Conservation (phyloP, 768 basidiomycete species). For the Hericium erinaceus region DNA sequence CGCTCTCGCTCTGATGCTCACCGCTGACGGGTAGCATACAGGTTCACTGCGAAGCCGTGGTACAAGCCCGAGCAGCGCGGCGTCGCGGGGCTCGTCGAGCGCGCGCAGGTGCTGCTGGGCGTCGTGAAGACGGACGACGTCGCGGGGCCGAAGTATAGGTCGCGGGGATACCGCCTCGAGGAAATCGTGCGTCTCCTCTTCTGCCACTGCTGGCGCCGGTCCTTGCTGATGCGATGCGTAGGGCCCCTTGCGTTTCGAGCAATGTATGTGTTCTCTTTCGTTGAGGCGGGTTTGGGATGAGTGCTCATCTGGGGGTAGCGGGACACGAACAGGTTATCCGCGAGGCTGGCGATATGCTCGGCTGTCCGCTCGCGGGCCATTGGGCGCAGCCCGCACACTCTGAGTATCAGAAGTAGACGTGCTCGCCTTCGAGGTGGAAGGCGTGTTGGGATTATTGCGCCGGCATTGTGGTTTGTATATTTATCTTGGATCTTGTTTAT, state of each 20-base stretch:
- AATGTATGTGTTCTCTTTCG: neutral
- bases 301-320: neutral
- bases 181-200: neutral
- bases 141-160: neutral
- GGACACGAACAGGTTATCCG: neutral
- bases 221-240: neutral
- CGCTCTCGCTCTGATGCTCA: neutral
- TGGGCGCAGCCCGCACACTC: neutral
- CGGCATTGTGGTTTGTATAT: too few species aligned
- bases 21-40: conserved; percentile 9
- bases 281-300: neutral
- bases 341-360: neutral
- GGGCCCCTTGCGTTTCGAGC: neutral
- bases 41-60: conserved; percentile 35
- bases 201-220: neutral
- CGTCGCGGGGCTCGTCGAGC: conserved; percentile 22
- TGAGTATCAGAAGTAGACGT: too few species aligned
- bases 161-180: neutral
- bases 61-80: conserved; percentile 29
- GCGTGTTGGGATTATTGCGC: too few species aligned
- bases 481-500: too few species aligned
- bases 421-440: too few species aligned
- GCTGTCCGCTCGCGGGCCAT: neutral
- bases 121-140: neutral
- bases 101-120: conserved; percentile 25